These are phyloP conservation scores for Yamagishiella unicocca DNA, from an alignment of 139 green algal species.

Conservation along the genomic window DNA sequence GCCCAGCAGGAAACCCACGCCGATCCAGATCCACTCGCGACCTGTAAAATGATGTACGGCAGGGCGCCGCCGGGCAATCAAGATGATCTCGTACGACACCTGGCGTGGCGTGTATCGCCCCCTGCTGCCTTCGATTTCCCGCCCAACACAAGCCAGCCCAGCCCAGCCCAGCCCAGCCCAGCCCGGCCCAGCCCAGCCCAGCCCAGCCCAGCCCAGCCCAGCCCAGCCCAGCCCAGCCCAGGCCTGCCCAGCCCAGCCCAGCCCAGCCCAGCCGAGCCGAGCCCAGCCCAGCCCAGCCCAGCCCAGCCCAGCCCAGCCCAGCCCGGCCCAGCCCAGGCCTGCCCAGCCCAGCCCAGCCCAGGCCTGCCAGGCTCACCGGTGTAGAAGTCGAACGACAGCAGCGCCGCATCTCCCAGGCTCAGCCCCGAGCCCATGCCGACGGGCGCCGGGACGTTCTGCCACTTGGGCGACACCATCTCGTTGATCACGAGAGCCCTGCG, in stretches of 20 bases:
- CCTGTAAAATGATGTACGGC: too few relatives aligned
- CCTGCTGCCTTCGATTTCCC: too few relatives aligned
- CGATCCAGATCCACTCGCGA: constrained; percentile 52
- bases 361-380: constrained; percentile 29
- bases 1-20: constrained; percentile 56
- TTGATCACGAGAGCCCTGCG: constrained; percentile 73
- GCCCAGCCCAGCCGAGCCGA: neutral
- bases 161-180: neutral
- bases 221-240: neutral
- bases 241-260: neutral
- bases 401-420: constrained; percentile 53
- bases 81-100: too few relatives aligned
- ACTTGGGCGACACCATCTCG: constrained; percentile 70
- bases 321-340: neutral
- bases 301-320: neutral
- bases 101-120: too few relatives aligned
- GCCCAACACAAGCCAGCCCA: neutral
- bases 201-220: neutral
- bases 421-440: constrained; percentile 10
- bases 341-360: neutral
- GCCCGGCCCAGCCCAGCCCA: neutral
- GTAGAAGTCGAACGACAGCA: constrained; percentile 73
- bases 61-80: too few relatives aligned
- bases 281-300: neutral
- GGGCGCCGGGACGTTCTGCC: constrained; percentile 51